Conservation (phyloP, 768 basidiomycete species). For the Podaxis mareebaensis region DNA sequence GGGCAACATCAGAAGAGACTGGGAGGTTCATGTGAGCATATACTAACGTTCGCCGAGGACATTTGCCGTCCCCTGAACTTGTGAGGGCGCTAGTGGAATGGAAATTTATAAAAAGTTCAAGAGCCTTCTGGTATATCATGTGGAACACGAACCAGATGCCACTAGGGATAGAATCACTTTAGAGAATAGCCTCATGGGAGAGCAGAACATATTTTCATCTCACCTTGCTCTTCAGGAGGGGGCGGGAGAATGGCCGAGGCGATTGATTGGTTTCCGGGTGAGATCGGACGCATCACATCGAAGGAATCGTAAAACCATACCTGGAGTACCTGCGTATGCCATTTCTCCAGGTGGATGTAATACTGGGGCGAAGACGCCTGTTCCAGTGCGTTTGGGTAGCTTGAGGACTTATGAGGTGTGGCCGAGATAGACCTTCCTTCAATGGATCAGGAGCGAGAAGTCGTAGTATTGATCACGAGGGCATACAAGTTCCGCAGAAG, state of each 20-base stretch:
- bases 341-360: neutral
- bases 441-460: neutral
- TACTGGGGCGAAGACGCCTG: neutral
- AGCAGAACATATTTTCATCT: neutral
- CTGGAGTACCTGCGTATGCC: neutral
- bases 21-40: neutral
- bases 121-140: neutral
- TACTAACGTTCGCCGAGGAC: slow-evolving; percentile 4
- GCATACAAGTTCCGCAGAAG: neutral
- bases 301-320: neutral
- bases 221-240: neutral
- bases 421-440: neutral
- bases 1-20: neutral
- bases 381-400: neutral
- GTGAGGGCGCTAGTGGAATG: neutral
- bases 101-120: neutral
- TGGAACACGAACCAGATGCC: neutral
- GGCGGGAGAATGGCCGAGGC: neutral
- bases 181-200: neutral
- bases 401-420: neutral
- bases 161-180: neutral
- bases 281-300: neutral
- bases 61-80: neutral
- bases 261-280: neutral
- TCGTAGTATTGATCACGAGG: neutral